Base-by-base conservation (phyloP, 257 asterid genomes). In the Scutellaria barbata region DNA sequence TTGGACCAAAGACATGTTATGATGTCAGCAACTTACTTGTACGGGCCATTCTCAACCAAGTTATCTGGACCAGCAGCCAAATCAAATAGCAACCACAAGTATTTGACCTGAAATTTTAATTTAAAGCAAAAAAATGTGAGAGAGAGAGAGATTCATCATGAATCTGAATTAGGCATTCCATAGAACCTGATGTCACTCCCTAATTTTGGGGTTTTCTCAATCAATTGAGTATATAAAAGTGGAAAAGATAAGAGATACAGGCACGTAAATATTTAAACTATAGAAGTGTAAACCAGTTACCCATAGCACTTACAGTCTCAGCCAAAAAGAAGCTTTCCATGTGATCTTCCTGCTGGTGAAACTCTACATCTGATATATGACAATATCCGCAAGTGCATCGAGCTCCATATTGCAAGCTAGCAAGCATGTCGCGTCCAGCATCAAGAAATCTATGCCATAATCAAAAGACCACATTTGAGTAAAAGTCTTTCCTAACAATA, bases 251-350 rank as follows among this genome's bases (percentile, higher is more conserved):
- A 30, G 17, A 42, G 8, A 47, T 39, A 33, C 2, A 7, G 14
- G n/a, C 61, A 3, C 9, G 20, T 14, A 35, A 17, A 66, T 48
- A 41, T 17, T 62, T 68, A 25, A 65, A 55, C 6, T 1, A 30
- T 8, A 43, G 54, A 67, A 17, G 41, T 42, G 22, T 39, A n/a
- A 72, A 58, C 14, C 18, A 52, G 61, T 30, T 18, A n/a, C 18
- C 47, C 12, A 22, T 10, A 55, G 7, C 5, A 80, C 96, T 75
- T 84, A 91, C 99, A 57, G 99, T 95, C 85, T 95, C 99, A 0
- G 99, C 98, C 85, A 95, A 86, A 82, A 95, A 95, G 81, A 95
- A 95, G 85, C 99, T 95, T 81, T 95, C 99, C 99, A 95, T 95
- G 82, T 88, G 92, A 83, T 95, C 98, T 84, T 95, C 99, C 81